Base-by-base conservation (phyloP, 495 filamentous ascomycete species). In the Amorphotheca resinae region DNA sequence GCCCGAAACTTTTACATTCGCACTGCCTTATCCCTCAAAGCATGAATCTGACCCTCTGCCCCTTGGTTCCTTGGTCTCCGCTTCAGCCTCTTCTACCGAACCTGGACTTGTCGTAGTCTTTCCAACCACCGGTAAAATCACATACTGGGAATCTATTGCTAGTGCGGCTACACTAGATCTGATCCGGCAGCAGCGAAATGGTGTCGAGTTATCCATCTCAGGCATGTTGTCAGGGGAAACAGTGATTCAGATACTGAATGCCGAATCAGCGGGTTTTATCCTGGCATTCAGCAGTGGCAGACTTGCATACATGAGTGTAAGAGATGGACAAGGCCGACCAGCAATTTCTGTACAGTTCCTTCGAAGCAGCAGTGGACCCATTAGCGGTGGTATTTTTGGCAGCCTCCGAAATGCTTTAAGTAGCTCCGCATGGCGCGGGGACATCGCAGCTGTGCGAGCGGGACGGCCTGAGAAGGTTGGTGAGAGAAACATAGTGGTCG, bases 91-190 rank as follows among this genome's bases (percentile, higher is more conserved):
- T 18, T 77, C 77, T 17, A 69, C 73, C 12, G 82, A 87, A 33
- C 84, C 89, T 2, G 91, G 88, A 2, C 65, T 96, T 9, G 74
- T 98, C 15, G 66, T 95, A 9, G 67, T 99, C 9, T 80, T 85
- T 62, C 86, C 87, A 1, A 71, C 71, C 14, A 86, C 69, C 25
- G 91, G 91, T 22, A 89, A 78, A 57, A 73, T 96, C 35, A 75
- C 80, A 26, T 99, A 88, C 60, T 99, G 88, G 89, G 93, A 96
- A 57, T 87, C 84, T 20, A 79, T 96, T 36, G 81, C 87, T 15
- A 82, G 75, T 59, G 86, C 84, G 20, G 76, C 84, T 20, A 80
- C 80, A 4, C 59, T 86, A 9, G 82, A 80, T 45, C 72, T 87
- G 21, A 74, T 40, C 3, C 38, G 80, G 36, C 80, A 91, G 49